Conservation (phyloP, 305 asterid genomes). For the Fraxinus ornus region DNA sequence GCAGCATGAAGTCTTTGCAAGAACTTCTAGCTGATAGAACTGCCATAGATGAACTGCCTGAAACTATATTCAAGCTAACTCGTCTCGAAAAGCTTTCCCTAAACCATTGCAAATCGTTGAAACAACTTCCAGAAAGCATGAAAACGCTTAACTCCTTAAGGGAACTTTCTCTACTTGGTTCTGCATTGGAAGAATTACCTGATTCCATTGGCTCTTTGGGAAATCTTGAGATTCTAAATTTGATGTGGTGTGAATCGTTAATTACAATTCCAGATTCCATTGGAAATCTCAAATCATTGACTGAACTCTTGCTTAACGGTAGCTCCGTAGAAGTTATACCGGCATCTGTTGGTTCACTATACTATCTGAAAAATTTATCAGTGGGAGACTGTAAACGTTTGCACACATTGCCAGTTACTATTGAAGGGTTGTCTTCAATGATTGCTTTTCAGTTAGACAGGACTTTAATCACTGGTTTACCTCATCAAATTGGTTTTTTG, state of each 20-base stretch:
- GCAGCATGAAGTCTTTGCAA: conserved; percentile 30
- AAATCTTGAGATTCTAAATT: conserved; percentile 27
- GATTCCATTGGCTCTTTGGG: conserved; percentile 26
- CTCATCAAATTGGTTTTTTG: conserved; percentile 23
- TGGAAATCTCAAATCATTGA: conserved; percentile 28
- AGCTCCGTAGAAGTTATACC: conserved; percentile 27
- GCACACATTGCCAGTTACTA: conserved; percentile 17
- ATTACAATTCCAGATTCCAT: conserved; percentile 24
- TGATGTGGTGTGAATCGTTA: conserved; percentile 29
- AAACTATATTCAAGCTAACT: conserved; percentile 22
- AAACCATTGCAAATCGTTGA: too few species aligned
- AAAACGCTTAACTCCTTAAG: too few species aligned
- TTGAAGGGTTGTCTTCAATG: conserved; percentile 23
- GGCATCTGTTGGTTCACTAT: conserved; percentile 27
- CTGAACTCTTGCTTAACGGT: conserved; percentile 12
- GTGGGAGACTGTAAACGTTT: conserved; percentile 23
- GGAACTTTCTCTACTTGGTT: too few species aligned
- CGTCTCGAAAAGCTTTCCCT: conserved; percentile 26
- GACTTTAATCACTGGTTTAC: conserved; percentile 19
- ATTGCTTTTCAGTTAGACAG: conserved; percentile 21
- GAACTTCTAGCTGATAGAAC: conserved; percentile 27
- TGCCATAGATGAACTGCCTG: conserved; percentile 24
- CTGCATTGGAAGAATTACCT: too few species aligned
- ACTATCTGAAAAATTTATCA: conserved; percentile 20
- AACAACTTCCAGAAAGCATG: too few species aligned